Conservation (phyloP, 768 basidiomycete species). For the Zangia roseola region DNA sequence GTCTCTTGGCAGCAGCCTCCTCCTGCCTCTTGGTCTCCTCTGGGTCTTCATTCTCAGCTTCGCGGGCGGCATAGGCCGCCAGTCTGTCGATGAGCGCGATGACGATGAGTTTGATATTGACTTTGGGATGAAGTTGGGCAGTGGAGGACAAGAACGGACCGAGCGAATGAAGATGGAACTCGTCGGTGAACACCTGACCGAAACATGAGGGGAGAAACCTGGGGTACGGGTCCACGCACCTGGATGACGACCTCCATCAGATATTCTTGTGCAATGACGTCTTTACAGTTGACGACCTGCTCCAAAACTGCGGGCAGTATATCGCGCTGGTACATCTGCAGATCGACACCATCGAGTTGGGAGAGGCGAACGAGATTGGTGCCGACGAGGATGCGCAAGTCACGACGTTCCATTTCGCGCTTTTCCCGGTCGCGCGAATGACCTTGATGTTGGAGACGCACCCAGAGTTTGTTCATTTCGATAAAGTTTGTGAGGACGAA, state of each 20-base stretch:
- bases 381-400: conserved; percentile 93
- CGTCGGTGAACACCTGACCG: conserved; percentile 90
- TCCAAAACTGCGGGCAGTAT: conserved; percentile 94
- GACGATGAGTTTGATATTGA: conserved; percentile 98
- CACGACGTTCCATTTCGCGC: conserved; percentile 93
- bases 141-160: conserved; percentile 95
- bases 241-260: conserved; percentile 99
- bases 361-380: conserved; percentile 95
- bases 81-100: conserved; percentile 96
- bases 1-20: conserved; percentile 84
- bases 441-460: conserved; percentile 95
- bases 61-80: conserved; percentile 93
- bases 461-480: conserved; percentile 99
- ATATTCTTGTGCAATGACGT: conserved; percentile 98
- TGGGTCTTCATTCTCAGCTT: conserved; percentile 94
- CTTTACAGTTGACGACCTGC: conserved; percentile 98
- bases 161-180: conserved; percentile 96
- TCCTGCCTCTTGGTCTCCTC: conserved; percentile 93
- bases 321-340: conserved; percentile 81
- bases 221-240: conserved; percentile 43
- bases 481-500: conserved; percentile 99
- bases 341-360: conserved; percentile 94
- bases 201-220: background rate
- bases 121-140: conserved; percentile 94
- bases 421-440: conserved; percentile 97